Evolutionary conservation across 345 rosid genomes (phyloP).

Genomic region (Populus alba): DNA sequence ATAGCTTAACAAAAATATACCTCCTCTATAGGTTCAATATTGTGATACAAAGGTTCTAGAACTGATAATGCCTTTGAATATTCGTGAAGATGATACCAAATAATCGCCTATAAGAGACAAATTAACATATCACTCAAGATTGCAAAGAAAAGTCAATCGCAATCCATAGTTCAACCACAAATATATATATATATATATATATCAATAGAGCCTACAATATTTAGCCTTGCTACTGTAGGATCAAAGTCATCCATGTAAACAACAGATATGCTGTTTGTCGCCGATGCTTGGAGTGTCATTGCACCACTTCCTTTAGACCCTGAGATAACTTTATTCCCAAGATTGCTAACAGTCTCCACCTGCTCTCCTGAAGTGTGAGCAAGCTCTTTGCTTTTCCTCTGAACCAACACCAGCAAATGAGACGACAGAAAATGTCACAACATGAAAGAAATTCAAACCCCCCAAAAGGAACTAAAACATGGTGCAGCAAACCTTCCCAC

Average conservation of each 20-base stretch:
- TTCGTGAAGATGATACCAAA: slow-evolving; percentile 90
- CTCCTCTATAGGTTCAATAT: slow-evolving; percentile 84
- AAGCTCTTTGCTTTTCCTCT: slow-evolving; percentile 75
- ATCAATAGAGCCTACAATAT: slow-evolving; percentile 52
- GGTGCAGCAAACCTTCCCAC: background rate
- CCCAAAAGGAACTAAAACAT: background rate
- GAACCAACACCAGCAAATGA: slow-evolving; percentile 22
- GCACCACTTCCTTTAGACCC: slow-evolving; percentile 55
- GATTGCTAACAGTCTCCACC: slow-evolving; percentile 45
- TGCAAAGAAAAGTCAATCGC: slow-evolving; percentile 4
- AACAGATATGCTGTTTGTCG: slow-evolving; percentile 34
- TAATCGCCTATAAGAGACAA: slow-evolving; percentile 59
- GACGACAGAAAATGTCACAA: slow-evolving; percentile 14
- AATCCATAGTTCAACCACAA: slow-evolving; percentile 3
- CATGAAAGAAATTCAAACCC: background rate
- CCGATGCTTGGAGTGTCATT: slow-evolving; percentile 32
- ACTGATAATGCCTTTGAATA: slow-evolving; percentile 71
- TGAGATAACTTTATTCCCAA: slow-evolving; percentile 40
- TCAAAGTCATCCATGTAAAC: slow-evolving; percentile 70
- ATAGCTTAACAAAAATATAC: slow-evolving; percentile 34
- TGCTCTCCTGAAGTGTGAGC: slow-evolving; percentile 64
- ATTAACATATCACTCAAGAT: slow-evolving; percentile 16
- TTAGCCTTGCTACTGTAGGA: slow-evolving; percentile 63
- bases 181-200: background rate
- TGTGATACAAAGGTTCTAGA: slow-evolving; percentile 70